phyloP scores from a whole-genome alignment of 2,329 filamentous ascomycete genomes.

The Stylonectria norvegica region DNA sequence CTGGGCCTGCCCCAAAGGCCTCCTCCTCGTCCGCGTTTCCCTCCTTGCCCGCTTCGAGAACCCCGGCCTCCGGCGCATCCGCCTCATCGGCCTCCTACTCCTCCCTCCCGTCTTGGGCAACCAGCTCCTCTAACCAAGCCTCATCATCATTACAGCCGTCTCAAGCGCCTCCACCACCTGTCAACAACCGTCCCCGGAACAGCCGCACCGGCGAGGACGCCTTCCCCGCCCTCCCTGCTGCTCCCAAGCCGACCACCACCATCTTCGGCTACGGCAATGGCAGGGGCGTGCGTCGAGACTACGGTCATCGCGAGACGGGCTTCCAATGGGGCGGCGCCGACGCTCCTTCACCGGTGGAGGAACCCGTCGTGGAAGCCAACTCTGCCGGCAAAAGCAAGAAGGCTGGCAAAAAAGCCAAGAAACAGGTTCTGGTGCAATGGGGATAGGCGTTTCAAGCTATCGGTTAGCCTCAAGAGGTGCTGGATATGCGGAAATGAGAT shows the following conservation, averaged over 20 bases:
- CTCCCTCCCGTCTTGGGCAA: conserved; percentile 31
- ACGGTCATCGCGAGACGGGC: conserved; percentile 45
- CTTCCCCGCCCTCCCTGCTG: conserved; percentile 80
- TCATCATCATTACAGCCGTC: conserved; percentile 32
- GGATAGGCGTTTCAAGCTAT: conserved; percentile 39
- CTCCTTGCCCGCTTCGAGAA: conserved; percentile 34
- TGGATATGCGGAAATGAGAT: no score
- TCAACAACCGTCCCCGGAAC: conserved; percentile 15
- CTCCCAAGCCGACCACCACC: conserved; percentile 63
- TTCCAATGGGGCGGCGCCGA: conserved; percentile 49
- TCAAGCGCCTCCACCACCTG: no score
- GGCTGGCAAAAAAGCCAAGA: conserved; percentile 58
- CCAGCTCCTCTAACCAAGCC: conserved; percentile 21
- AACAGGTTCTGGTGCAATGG: conserved; percentile 60
- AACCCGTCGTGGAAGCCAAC: conserved; percentile 24
- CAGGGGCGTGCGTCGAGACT: conserved; percentile 51
- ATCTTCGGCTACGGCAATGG: conserved; percentile 60
- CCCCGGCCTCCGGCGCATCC: conserved; percentile 13
- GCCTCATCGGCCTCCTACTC: conserved; percentile 19
- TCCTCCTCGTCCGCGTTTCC: conserved; percentile 41
- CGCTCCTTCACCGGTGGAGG: conserved; percentile 23
- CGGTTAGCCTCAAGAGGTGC: no score
- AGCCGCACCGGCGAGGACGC: conserved; percentile 49
- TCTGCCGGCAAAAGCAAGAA: conserved; percentile 48
- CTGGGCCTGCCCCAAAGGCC: conserved; percentile 14